Conservation (phyloP, 257 asterid species). For the Solanum habrochaites region DNA sequence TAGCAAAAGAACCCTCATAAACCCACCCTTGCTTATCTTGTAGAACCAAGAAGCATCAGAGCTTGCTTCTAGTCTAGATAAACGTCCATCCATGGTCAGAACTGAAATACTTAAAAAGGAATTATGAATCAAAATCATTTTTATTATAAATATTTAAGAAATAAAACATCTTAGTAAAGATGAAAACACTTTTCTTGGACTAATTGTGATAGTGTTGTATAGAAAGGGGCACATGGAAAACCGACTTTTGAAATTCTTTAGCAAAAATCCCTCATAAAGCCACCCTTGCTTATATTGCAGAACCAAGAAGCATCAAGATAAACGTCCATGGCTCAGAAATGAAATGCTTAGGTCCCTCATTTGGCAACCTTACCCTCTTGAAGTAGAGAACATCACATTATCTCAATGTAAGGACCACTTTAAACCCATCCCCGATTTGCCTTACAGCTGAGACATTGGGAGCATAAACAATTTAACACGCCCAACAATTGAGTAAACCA, state of each 20-base stretch:
- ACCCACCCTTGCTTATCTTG: neutral
- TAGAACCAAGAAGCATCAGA: neutral
- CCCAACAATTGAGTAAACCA: neutral
- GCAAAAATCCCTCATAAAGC: neutral
- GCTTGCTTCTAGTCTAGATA: neutral
- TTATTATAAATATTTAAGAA: neutral
- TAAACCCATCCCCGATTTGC: neutral
- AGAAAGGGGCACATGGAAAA: neutral
- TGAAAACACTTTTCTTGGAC: neutral
- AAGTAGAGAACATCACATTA: neutral
- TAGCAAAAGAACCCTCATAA: neutral
- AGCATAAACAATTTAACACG: neutral
- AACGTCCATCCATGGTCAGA: neutral
- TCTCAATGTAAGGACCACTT: neutral
- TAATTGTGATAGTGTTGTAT: neutral
- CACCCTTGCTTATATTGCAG: neutral
- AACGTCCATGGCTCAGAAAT: neutral
- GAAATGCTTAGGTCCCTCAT: neutral
- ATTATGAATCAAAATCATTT: neutral
- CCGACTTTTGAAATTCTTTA: neutral
- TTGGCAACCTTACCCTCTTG: neutral
- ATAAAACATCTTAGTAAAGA: neutral
- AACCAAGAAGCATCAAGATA: neutral
- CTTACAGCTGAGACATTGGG: neutral
- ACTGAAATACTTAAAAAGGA: neutral